Base-by-base conservation (phyloP, 345 rosid species). In the Rhizophora apiculata region DNA sequence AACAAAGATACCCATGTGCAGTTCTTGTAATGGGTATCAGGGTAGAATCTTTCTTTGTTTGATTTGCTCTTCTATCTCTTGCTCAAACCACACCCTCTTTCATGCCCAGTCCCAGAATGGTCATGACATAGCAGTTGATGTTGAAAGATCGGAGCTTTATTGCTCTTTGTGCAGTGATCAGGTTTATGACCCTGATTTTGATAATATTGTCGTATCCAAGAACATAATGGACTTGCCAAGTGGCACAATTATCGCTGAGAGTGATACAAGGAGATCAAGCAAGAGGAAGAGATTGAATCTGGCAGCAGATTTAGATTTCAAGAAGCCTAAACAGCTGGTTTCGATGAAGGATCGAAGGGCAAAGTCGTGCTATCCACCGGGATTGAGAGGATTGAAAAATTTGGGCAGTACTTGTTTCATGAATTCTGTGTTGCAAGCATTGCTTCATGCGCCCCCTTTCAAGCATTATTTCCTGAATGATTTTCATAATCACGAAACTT, bases 1-100 rank as follows among this genome's bases (percentile, higher is more conserved):
- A 26, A 63, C 74, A 19, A 68, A 66, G 67, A 73, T 80, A 43
- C 91, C 87, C 83, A 85, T 84, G 70, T 93, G 98, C 89, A 66
- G 77, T 75, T 80, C 55, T 65, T 90, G 98, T 54, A 72, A 78
- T 29, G 84, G 78, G 80, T 75, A 66, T 82, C 78, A 71, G 62
- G 78, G 71, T 62, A 87, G 81, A 69, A 56, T 70, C 57, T 69
- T 37, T 70, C 30, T 75, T 32, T 75, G 79, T 61, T 22, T 75
- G 68, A 32, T 65, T 43, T 75, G 79, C 60, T 70, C 74, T 27
- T 69, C 74, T 29, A 11, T 65, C n/a, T 65, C 57, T 9, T 75
- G 79, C 60, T 59, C 74, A 21, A 61, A 7, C 29, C 74, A 75
- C 21, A 60, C 62, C 60, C 74, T 64, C 30, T 65, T 65, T 62